Evolutionary conservation across 495 filamentous ascomycete species (phyloP), one percentile per base, ranked within the genome.

Genomic region (Neurospora sp.): DNA sequence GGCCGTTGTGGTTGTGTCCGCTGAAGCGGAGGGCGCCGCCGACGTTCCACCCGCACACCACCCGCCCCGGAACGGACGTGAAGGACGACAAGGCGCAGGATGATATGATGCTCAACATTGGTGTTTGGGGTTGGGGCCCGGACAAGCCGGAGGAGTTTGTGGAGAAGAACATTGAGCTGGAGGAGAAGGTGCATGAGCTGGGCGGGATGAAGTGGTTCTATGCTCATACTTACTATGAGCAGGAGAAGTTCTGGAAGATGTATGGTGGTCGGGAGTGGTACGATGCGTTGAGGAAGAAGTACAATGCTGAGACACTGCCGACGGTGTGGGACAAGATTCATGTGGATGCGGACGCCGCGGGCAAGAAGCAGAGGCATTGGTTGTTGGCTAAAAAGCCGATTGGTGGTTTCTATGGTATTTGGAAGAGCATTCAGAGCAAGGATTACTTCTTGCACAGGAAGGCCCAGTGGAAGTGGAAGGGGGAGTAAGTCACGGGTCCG

Each of bases 181-280:
- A 95, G 79, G 74, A 77, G 1, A 89, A 89, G 71, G 83, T 94
- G 10, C 82, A 81, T 14, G 87, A 87, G 71, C 83, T 94, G 3
- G 88, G 89, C 18, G 92, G 93, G 9, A 86, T 85, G 81, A 88
- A 88, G 79, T 88, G 87, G 87, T 78, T 88, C 38, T 88, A 90
- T 77, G 88, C 88, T 6, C 88, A 89, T 74, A 86, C 86, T 6
- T 89, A 89, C 75, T 90, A 89, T 71, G 73, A 77, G 1, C 81
- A 84, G 71, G 79, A 82, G 7, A 86, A 89, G 76, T 89, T 90
- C 77, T 88, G 86, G 86, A 48, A 72, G 41, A 83, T 86, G 74
- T 89, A 88, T 74, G 86, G 86, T 35, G 82, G 85, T 42, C 76
- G 80, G 40, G 69, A 72, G 41, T 85, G 82, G 83, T 90, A 90